Base-by-base conservation (phyloP, 768 basidiomycete species). In the Trametes elegans region DNA sequence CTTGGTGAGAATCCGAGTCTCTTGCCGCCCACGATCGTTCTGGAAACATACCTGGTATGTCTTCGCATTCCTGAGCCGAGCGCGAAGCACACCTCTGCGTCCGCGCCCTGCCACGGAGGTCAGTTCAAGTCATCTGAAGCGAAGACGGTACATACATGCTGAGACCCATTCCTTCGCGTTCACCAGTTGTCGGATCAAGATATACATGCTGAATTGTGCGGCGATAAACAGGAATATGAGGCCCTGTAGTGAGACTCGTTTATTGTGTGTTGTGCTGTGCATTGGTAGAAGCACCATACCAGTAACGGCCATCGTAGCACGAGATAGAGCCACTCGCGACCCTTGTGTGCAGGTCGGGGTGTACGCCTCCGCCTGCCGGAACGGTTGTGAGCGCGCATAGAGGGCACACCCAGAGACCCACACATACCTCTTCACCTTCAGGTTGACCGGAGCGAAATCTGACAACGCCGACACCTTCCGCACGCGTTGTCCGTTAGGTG, bases 91-190 rank as follows among this genome's bases (percentile, higher is more conserved):
- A 3, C 92, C 92, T 64, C 92, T 93, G 57, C 81, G 77, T 7
- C 96, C 96, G 49, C 92, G 74, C 92, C 93, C 92, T 93, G 13
- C 3, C 19, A 11, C n/a, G 44, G 43, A 29, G 34, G 49, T 58
- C 13, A 46, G 35, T 11, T 8, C 41, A 19, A n/a, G 16, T 29
- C 27, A 35, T 18, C 19, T 3, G 18, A 38, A 18, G 5, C 24
- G 24, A n/a, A 50, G 8, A 18, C 19, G 1, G 10, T 36, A 68
- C 76, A 61, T 66, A 94, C 94, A 98, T 42, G 93, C 93, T 23
- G 87, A 83, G 39, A 96, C 68, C 83, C 86, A 98, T 72, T 99
- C 96, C 67, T 97, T 92, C 4, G 90, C 80, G 66, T 98, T 98
- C 38, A 99, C 97, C 16, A 96, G 65, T 68, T 99, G 96, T 14